Conservation (phyloP, 78 protist genomes). For the Thecamonas trahens region DNA sequence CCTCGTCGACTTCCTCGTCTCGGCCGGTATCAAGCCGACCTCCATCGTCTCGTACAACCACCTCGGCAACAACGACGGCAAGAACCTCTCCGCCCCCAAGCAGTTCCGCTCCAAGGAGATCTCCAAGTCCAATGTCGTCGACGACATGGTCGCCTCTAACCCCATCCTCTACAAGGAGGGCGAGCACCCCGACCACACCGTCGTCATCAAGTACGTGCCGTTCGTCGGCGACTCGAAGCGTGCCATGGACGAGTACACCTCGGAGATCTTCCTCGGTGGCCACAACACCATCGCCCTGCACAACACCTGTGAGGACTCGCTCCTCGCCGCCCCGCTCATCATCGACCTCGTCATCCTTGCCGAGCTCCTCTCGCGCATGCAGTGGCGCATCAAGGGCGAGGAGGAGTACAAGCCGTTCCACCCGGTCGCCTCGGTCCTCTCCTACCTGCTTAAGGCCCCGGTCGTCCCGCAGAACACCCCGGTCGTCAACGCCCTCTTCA, state of each 20-base stretch:
- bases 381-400: constrained; percentile 41
- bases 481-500: constrained; percentile 93
- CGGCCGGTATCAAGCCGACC: constrained; percentile 93
- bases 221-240: constrained; percentile 98
- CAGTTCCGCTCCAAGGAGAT: constrained; percentile 98
- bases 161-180: constrained; percentile 79
- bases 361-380: constrained; percentile 72
- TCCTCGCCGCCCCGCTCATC: constrained; percentile 98
- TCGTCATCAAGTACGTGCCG: constrained; percentile 99
- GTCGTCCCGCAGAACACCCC: constrained; percentile 84
- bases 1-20: constrained; percentile 95
- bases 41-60: constrained; percentile 98
- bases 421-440: constrained; percentile 73
- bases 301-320: constrained; percentile 77
- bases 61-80: constrained; percentile 99
- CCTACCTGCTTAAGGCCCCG: constrained; percentile 92
- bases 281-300: constrained; percentile 82
- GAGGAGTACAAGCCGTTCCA: constrained; percentile 53
- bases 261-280: constrained; percentile 95
- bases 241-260: constrained; percentile 98
- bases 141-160: constrained; percentile 96
- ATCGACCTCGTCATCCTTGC: constrained; percentile 89
- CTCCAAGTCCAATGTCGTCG: constrained; percentile 96
- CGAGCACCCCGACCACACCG: constrained; percentile 96
- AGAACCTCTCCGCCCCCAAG: constrained; percentile 87